These are phyloP conservation scores for Hericium erinaceus DNA, from an alignment of 768 basidiomycete species.

Conservation along the genomic window DNA sequence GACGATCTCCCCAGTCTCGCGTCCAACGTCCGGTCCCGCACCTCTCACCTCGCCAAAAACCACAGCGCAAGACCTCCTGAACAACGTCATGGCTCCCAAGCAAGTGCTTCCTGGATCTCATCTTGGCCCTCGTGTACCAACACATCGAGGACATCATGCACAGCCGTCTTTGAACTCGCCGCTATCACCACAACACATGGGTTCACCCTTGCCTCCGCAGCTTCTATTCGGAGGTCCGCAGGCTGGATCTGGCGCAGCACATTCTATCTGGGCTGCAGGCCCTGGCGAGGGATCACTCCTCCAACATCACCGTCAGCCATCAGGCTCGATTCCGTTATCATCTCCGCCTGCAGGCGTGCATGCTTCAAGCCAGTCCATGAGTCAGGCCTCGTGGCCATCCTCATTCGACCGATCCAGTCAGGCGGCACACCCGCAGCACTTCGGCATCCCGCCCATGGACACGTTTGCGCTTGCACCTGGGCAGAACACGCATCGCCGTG, in stretches of 20 bases:
- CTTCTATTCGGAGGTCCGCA: constrained; percentile 37
- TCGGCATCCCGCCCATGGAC: background rate
- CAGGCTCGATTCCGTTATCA: background rate
- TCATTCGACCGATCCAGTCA: constrained; percentile 4
- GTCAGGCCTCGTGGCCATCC: constrained; percentile 8
- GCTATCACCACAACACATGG: constrained; percentile 10
- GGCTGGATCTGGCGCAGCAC: constrained; percentile 28
- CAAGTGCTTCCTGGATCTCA: constrained; percentile 16
- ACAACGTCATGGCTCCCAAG: constrained; percentile 37
- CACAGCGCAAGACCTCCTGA: constrained; percentile 62
- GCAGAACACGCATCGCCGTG: background rate
- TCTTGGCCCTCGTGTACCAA: constrained; percentile 4
- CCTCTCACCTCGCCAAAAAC: constrained; percentile 20
- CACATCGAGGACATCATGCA: constrained; percentile 4
- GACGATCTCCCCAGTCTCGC: background rate
- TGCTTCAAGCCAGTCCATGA: background rate
- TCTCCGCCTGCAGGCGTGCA: constrained; percentile 2
- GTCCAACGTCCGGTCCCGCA: background rate
- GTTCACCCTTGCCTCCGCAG: constrained; percentile 27
- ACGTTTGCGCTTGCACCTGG: constrained; percentile 2
- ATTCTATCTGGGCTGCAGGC: constrained; percentile 63
- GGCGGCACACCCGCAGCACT: background rate
- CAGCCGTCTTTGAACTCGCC: constrained; percentile 6
- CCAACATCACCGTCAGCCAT: constrained; percentile 9
- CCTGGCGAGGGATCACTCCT: constrained; percentile 31